Percentiles rank a stretch among this genome's conserved stretches.
These are phyloP conservation scores for Rhizophora mangle DNA, from an alignment of 345 rosid genomes.

Conservation along the genomic window DNA sequence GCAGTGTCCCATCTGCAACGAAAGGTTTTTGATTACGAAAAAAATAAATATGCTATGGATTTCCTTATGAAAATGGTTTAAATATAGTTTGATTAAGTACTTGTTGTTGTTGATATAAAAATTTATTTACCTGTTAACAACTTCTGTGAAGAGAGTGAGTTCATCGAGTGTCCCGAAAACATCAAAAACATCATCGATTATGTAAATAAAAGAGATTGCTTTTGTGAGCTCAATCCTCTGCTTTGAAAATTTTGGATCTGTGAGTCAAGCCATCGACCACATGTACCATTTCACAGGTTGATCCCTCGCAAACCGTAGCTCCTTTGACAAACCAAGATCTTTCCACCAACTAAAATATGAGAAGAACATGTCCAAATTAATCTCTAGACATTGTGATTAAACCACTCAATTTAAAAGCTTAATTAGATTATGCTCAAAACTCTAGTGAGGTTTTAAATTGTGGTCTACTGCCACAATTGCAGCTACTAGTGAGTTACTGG, in stretches of 20 bases:
- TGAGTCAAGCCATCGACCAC: constrained; percentile 45
- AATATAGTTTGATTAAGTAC: no score
- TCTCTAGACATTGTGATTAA: no score
- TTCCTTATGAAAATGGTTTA: no score
- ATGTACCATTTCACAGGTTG: constrained; percentile 54
- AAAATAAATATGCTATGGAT: no score
- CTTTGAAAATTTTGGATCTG: constrained; percentile 43
- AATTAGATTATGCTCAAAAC: no score
- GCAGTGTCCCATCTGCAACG: constrained; percentile 34
- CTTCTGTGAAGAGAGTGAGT: constrained; percentile 43
- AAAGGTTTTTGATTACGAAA: no score
- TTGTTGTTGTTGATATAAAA: no score
- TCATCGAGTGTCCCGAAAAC: constrained; percentile 43
- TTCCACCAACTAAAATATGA: constrained; percentile 56
- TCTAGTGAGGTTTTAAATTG: no score
- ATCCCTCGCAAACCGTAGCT: constrained; percentile 45
- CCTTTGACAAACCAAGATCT: constrained; percentile 40
- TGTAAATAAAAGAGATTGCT: constrained; percentile 49
- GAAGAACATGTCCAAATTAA: background rate
- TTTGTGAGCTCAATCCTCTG: constrained; percentile 48
- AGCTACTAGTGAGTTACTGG: background rate
- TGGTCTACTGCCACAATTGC: background rate
- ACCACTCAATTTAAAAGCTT: no score
- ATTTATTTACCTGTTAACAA: constrained; percentile 31
- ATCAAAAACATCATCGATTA: constrained; percentile 57